Base-by-base conservation (phyloP, 2,329 filamentous ascomycete species). In the Monosporascus sp. region DNA sequence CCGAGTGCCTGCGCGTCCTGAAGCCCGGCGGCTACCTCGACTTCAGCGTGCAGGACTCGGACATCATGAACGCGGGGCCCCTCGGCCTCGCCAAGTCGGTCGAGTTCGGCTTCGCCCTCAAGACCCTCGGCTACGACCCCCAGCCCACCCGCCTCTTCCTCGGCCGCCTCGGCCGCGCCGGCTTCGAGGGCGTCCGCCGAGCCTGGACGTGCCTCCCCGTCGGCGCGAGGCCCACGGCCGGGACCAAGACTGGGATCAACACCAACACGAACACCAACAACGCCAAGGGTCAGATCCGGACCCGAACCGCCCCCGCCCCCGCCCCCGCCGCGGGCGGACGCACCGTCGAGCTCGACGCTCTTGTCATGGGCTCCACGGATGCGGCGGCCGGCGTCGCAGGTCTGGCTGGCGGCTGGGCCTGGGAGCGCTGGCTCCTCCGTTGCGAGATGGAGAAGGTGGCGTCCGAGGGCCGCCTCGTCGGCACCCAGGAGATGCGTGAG, bases 351-450 rank as follows among this genome's bases (percentile, higher is more conserved):
- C 75, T 83, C 59, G 84, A 89, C 57, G 84, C 85, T 18, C 78
- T 82, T 66, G 75, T 83, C 0, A 69, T 71, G n/a, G 88, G 88
- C 7, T 88, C 81, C 62, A 90, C 88, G 0, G 82, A 85, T 48
- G 82, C 85, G 65, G 82, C 86, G 15, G 89, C 89, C 2, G 84
- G 82, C 61, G 77, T 96, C 59, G 88, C 89, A 14, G 92, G 92
- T 20, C 74, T 97, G 41, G 83, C 93, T 1, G 94, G 90, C 5
- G 86, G 88, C 25, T 94, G 91, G 85, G 85, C 86, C 68, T 99
- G 92, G 93, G 94, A 99, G 79, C 88, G 90, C 68, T 99, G 94
- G 94, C 81, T 97, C 69, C 74, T 97, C 60, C 89, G 90, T 65
- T 81, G 93, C 63, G 89, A 94, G 73, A 82, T 87, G 73, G 92